These are phyloP conservation scores for Licmophora abbreviata DNA, from an alignment of 108 stramenopile genomes.

Conservation along the genomic window DNA sequence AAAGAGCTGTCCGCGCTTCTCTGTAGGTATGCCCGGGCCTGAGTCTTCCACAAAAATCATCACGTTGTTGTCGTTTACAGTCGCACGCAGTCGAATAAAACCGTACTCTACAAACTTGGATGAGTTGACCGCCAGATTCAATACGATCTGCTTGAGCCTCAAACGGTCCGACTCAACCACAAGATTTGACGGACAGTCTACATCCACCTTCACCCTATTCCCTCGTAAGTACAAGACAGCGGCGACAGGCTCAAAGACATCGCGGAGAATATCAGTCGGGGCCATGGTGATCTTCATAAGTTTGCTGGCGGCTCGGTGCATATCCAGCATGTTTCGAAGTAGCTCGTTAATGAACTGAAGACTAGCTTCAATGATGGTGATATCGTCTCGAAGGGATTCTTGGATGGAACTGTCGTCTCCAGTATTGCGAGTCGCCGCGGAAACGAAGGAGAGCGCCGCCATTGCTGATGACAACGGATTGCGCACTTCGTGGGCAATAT, in stretches of 20 bases:
- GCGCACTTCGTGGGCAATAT: constrained; percentile 25
- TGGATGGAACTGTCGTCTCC: background rate
- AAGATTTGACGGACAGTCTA: constrained; percentile 29
- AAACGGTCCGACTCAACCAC: constrained; percentile 34
- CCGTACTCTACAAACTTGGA: constrained; percentile 42
- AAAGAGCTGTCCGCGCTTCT: constrained; percentile 25
- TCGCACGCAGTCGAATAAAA: constrained; percentile 36
- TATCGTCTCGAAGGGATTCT: constrained; percentile 24
- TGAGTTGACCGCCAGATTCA: constrained; percentile 38
- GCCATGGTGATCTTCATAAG: constrained; percentile 20
- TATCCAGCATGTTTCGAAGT: constrained; percentile 26
- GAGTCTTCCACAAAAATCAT: constrained; percentile 35
- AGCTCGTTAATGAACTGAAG: constrained; percentile 46
- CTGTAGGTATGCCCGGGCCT: constrained; percentile 37
- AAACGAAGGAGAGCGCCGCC: constrained; percentile 8
- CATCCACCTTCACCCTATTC: constrained; percentile 5
- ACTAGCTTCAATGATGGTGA: constrained; percentile 24
- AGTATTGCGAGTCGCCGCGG: background rate
- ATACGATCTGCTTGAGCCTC: constrained; percentile 42
- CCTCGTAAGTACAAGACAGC: constrained; percentile 18
- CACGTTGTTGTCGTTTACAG: constrained; percentile 6
- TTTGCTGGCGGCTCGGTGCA: constrained; percentile 34
- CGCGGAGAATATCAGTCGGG: constrained; percentile 32
- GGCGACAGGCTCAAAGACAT: constrained; percentile 31
- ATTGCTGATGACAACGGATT: constrained; percentile 14